A percentile compares a stretch with the other conserved stretches of the same genome.
phyloP scores from a whole-genome alignment of 1,284 basidiomycete species.

The Irpex lacteus region DNA sequence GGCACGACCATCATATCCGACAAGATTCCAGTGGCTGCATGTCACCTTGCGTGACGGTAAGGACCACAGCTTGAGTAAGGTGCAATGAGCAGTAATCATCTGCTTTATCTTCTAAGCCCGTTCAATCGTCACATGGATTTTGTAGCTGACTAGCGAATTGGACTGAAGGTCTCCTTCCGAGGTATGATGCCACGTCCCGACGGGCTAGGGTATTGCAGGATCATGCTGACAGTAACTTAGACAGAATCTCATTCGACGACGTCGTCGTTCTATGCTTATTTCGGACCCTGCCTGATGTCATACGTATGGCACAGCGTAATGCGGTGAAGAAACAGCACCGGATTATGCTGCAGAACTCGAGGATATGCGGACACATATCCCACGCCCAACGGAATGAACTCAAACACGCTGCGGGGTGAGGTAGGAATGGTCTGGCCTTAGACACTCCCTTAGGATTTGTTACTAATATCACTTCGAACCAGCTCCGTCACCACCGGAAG shows the following conservation, averaged over 20 bases:
- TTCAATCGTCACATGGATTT: not conserved
- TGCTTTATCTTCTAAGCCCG: not conserved
- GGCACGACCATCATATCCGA: not conserved
- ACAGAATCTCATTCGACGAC: not conserved
- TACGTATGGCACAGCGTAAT: not conserved
- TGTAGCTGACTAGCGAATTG: not conserved
- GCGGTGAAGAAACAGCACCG: conserved; percentile 1
- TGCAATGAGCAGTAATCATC: not conserved
- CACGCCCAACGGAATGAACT: not conserved
- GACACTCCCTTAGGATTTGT: not conserved
- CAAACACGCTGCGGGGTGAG: not conserved
- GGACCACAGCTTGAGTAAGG: not conserved
- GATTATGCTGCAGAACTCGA: not conserved
- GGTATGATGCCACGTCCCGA: not conserved
- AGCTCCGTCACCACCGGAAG: not conserved
- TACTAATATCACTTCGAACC: not conserved
- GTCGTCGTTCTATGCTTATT: not conserved
- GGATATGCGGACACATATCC: not conserved
- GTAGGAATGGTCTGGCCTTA: not conserved
- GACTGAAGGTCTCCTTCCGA: not conserved
- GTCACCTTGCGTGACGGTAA: not conserved
- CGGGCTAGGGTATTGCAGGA: not conserved
- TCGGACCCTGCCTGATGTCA: not conserved
- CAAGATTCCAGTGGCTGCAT: not conserved
- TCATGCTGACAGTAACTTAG: not conserved